Evolutionary conservation across 2,329 filamentous ascomycete species (phyloP), one percentile per base, ranked within the genome.

Genomic region (Dryadomyces quercivorus): DNA sequence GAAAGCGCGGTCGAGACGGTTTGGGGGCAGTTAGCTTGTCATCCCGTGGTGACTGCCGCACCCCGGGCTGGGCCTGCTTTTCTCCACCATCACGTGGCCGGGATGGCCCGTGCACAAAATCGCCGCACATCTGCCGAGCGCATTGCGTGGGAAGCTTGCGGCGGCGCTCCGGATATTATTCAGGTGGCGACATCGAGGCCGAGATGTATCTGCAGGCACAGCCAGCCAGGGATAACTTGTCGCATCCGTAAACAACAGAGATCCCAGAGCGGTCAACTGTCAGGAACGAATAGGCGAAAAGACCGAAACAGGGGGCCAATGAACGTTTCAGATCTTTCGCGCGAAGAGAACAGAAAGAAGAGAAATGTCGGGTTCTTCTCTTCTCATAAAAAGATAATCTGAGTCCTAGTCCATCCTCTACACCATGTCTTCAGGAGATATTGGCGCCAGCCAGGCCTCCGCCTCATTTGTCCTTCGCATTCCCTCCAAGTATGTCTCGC

Each of bases 401-500:
- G 26, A 31, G 26, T 4, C 18, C 26, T 20, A 34, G n/a, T 22
- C 3, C 12, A 47, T 9, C 15, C 21, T 3, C 16, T 9, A 16
- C 13, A 40, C n/a, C 20, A 50, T 50, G 48, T 2, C 34, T 5
- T 40, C 52, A 8, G 26, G 26, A 31, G 26, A 31, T 8, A 31
- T 8, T 31, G 8, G 4, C 36, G 15, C 6, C 5, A 8, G 10
- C 9, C n/a, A 31, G 4, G 34, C 46, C 22, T 34, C 46, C 26
- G 2, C 26, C 15, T 26, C 56, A 53, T 61, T 74, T 58, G 65
- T 59, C 56, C 64, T 77, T 18, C 72, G 71, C 52, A 58, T 67
- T 9, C 79, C 80, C 1, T 76, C 75, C 52, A 77, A 75, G 61
- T 79, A 80, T 62, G 45, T n/a, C 34, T 55, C 66, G 48, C 50